Evolutionary conservation across 495 filamentous ascomycete species (phyloP).

Genomic region (Penicillium psychrofluorescens): DNA sequence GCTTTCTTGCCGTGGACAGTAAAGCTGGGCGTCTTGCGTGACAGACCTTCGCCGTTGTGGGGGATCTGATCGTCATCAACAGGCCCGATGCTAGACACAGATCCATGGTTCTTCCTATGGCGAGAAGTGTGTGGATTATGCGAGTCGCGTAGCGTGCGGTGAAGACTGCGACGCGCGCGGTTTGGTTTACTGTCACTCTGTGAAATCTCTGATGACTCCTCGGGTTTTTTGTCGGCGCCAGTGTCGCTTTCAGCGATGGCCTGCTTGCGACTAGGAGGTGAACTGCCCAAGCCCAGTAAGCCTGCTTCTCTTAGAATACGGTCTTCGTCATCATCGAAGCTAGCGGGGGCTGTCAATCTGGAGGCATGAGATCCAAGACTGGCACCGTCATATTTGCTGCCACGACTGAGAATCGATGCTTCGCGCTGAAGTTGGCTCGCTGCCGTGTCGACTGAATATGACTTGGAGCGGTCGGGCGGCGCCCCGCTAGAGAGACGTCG

Average conservation of each 20-base stretch:
- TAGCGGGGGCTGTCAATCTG: constrained; percentile 29
- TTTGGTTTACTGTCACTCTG: constrained; percentile 36
- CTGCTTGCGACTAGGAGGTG: constrained; percentile 24
- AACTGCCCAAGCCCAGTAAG: constrained; percentile 35
- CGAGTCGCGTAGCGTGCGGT: constrained; percentile 83
- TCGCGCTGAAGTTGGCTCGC: constrained; percentile 27
- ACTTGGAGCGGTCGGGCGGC: constrained; percentile 21
- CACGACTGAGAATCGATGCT: constrained; percentile 31
- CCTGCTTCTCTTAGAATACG: constrained; percentile 42
- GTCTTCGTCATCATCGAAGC: constrained; percentile 41
- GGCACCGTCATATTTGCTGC: constrained; percentile 28
- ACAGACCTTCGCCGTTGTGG: constrained; percentile 56
- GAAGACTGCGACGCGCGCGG: constrained; percentile 79
- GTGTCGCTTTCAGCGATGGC: constrained; percentile 26
- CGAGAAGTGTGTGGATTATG: constrained; percentile 56
- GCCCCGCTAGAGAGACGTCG: constrained; percentile 23
- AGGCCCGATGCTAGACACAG: constrained; percentile 48
- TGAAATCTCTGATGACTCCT: constrained; percentile 26
- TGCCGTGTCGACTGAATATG: constrained; percentile 15
- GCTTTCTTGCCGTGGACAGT: constrained; percentile 98
- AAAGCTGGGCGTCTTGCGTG: constrained; percentile 77
- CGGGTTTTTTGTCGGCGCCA: constrained; percentile 28
- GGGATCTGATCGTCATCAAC: constrained; percentile 49
- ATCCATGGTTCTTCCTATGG: constrained; percentile 72
- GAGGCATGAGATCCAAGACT: constrained; percentile 32